Percentiles rank a stretch among this genome's conserved stretches.
phyloP scores from a whole-genome alignment of 1,284 basidiomycete species.

The Apiotrichum domesticum region DNA sequence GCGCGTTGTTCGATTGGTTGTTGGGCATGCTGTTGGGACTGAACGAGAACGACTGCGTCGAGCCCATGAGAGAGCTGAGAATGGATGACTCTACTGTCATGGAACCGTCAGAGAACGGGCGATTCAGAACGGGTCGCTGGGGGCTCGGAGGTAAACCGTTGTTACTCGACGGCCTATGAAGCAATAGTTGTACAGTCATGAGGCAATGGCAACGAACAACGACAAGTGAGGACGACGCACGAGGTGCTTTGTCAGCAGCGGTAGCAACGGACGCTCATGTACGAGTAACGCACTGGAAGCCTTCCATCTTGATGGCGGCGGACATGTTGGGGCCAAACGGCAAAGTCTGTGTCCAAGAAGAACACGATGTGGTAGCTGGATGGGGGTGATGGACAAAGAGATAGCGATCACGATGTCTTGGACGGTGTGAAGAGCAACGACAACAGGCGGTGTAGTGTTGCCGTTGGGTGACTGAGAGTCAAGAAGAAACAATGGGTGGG shows the following conservation, averaged over 20 bases:
- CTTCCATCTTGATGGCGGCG: conserved; percentile 29
- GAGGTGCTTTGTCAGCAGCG: conserved; percentile 1
- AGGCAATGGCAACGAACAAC: neutral
- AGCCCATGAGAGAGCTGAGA: conserved; percentile 27
- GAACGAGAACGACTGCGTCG: conserved; percentile 17
- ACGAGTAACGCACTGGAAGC: conserved; percentile 23
- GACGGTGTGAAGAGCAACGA: too few relatives aligned
- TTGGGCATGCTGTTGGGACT: conserved; percentile 7
- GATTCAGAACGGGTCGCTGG: conserved; percentile 25
- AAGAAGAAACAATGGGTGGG: too few relatives aligned
- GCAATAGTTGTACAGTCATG: too few relatives aligned
- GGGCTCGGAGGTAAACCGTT: conserved; percentile 11
- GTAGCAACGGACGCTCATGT: too few relatives aligned
- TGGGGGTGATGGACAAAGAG: too few relatives aligned
- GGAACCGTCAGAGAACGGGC: conserved; percentile 40
- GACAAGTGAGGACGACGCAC: neutral
- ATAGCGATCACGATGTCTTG: too few relatives aligned
- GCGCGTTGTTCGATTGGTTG: neutral
- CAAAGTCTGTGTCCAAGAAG: too few relatives aligned
- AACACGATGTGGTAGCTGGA: too few relatives aligned
- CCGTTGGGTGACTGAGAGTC: too few relatives aligned
- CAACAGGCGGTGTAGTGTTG: too few relatives aligned
- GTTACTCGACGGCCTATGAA: conserved; percentile 14
- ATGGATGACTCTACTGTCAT: conserved; percentile 39
- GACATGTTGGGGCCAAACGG: conserved; percentile 7